A percentile compares a stretch with the other conserved stretches of the same genome.
These are phyloP conservation scores for Singerocomus rubriflavus DNA, from an alignment of 1,284 basidiomycete genomes.

Conservation along the genomic window DNA sequence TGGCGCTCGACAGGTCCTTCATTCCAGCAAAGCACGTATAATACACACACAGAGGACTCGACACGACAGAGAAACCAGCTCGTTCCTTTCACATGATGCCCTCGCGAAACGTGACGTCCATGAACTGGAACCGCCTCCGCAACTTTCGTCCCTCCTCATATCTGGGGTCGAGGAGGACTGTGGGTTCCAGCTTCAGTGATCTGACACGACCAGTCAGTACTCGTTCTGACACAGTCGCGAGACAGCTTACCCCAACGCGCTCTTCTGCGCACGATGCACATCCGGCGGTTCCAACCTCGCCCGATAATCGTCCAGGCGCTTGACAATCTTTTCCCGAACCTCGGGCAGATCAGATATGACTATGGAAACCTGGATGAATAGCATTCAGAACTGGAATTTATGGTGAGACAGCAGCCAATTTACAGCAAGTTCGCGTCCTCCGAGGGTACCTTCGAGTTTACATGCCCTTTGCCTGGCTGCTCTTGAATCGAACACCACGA, in stretches of 20 bases:
- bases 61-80: background rate
- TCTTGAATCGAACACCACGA: constrained; percentile 42
- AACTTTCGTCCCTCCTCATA: constrained; percentile 2
- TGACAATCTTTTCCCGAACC: constrained; percentile 38
- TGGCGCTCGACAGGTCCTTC: constrained; percentile 18
- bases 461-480: constrained; percentile 41
- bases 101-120: constrained; percentile 19
- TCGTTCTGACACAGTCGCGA: background rate
- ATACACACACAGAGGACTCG: background rate
- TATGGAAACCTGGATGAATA: constrained; percentile 38
- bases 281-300: constrained; percentile 19
- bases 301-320: constrained; percentile 26
- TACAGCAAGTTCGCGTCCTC: constrained; percentile 42
- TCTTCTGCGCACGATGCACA: constrained; percentile 25
- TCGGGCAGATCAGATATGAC: constrained; percentile 52
- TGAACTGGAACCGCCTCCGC: constrained; percentile 8
- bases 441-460: constrained; percentile 38
- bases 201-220: constrained; percentile 20
- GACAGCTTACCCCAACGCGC: constrained; percentile 23
- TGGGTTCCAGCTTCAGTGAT: constrained; percentile 27
- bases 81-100: constrained; percentile 21
- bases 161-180: constrained; percentile 24
- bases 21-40: constrained; percentile 11
- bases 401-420: constrained; percentile 9
- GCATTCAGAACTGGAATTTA: background rate